Conservation (phyloP, 2,329 filamentous ascomycete genomes). For the Monosporascus sp. region DNA sequence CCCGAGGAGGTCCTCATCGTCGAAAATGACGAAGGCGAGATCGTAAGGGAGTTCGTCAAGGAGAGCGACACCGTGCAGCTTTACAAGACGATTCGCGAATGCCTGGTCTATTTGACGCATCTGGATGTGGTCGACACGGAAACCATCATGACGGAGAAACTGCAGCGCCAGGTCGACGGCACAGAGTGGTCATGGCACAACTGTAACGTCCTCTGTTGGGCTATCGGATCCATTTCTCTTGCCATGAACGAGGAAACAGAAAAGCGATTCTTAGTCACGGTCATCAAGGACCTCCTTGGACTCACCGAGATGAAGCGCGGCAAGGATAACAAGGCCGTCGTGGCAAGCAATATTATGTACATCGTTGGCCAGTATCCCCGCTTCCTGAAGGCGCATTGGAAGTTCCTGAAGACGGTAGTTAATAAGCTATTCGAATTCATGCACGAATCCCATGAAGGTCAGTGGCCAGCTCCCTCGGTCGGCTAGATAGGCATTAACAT, state of each 20-base stretch:
- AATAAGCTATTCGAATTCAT: constrained; percentile 99
- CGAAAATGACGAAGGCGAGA: constrained; percentile 99
- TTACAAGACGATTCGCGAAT: constrained; percentile 98
- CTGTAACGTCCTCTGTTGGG: constrained; percentile 99
- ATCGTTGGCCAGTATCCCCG: constrained; percentile 98
- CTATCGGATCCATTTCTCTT: constrained; percentile 95
- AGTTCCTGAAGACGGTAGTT: constrained; percentile 98
- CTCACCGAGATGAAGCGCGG: constrained; percentile 98
- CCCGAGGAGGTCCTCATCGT: constrained; percentile 97
- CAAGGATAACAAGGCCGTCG: constrained; percentile 98
- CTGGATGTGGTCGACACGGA: constrained; percentile 96
- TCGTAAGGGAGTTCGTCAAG: constrained; percentile 98
- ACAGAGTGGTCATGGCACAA: constrained; percentile 99
- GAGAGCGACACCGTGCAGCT: constrained; percentile 98
- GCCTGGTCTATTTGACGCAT: constrained; percentile 94
- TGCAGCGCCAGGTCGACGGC: constrained; percentile 90
- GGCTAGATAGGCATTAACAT: constrained; percentile 18
- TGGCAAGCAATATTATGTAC: constrained; percentile 99
- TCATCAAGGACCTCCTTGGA: constrained; percentile 95
- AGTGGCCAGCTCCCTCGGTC: constrained; percentile 19
- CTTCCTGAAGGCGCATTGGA: constrained; percentile 99
- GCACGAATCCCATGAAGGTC: constrained; percentile 97
- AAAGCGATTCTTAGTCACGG: constrained; percentile 95
- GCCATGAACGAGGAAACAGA: constrained; percentile 99
- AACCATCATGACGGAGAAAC: constrained; percentile 98